Evolutionary conservation across 31 red algal genomes (phyloP), one percentile per base, ranked within the genome.

Genomic region (Pterothamnion heteromorphum): DNA sequence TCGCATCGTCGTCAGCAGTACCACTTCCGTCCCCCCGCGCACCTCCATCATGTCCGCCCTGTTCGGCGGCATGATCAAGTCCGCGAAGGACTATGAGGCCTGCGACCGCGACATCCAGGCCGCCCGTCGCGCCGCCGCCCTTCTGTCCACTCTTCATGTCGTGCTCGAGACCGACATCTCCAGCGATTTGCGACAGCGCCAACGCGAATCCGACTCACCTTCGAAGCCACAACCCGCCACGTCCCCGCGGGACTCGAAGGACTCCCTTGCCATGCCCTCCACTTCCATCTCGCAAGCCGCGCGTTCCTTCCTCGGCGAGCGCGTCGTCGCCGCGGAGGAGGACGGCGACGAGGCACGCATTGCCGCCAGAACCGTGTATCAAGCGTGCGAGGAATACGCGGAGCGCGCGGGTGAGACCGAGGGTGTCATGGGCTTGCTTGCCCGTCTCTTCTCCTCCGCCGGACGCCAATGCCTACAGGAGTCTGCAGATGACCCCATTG

Each of bases 261-360:
- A n/a, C n/a, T n/a, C n/a, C n/a, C n/a, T n/a, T n/a, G n/a, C n/a
- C n/a, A n/a, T n/a, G n/a, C n/a, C n/a, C n/a, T n/a, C n/a, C n/a
- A n/a, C n/a, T n/a, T n/a, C n/a, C n/a, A n/a, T n/a, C n/a, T 93
- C 94, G 38, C 94, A 95, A 34, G 94, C 94, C 35, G 94, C 94
- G 0, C 80, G 94, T 28, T 95, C 94, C 74, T 95, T 95, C 87
- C 94, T 95, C 1, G 94, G 94, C 2, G 94, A 95, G 78, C 74
- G 94, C 20, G 94, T 95, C 1, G 94, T 95, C 36, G 86, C 94
- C 35, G 94, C 94, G 0, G 94, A 95, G 74, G 94, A 95, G 83
- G 94, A 95, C 84, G 94, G 94, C 71, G 94, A 95, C 43, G 94
- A 95, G 34, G 94, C 89, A 32, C 94, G 94, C 1, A 95, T 95